Evolutionary conservation across 257 asterid species (phyloP).

Genomic region (Solanum habrochaites): DNA sequence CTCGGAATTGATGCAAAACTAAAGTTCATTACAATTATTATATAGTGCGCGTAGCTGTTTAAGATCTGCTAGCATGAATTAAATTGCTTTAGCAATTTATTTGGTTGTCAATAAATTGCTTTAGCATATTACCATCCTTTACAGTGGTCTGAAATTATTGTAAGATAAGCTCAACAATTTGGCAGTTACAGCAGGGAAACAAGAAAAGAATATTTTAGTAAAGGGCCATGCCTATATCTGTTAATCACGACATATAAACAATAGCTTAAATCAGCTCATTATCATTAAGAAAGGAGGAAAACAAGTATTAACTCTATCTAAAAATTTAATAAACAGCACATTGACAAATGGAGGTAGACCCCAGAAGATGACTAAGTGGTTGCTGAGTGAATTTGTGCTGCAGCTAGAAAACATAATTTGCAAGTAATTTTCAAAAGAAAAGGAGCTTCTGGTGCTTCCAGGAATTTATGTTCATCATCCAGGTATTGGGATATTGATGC

Average conservation of each 20-base stretch:
- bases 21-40: not conserved
- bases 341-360: not conserved
- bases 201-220: not conserved
- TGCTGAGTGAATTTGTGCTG: not conserved
- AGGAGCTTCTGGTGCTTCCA: not conserved
- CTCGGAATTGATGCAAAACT: not conserved
- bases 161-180: not conserved
- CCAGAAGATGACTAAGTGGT: not conserved
- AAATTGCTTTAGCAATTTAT: not conserved
- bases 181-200: not conserved
- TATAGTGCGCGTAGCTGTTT: not conserved
- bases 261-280: not conserved
- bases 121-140: not conserved
- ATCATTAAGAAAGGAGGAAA: not conserved
- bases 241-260: not conserved
- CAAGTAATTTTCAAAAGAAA: not conserved
- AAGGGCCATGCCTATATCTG: not conserved
- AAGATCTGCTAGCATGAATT: not conserved
- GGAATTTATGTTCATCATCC: not conserved
- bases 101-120: not conserved
- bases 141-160: not conserved
- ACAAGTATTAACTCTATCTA: not conserved
- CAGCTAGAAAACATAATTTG: not conserved
- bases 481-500: not conserved
- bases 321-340: not conserved